Evolutionary conservation across 305 asterid genomes (phyloP).

Genomic region (Fraxinus greggii): DNA sequence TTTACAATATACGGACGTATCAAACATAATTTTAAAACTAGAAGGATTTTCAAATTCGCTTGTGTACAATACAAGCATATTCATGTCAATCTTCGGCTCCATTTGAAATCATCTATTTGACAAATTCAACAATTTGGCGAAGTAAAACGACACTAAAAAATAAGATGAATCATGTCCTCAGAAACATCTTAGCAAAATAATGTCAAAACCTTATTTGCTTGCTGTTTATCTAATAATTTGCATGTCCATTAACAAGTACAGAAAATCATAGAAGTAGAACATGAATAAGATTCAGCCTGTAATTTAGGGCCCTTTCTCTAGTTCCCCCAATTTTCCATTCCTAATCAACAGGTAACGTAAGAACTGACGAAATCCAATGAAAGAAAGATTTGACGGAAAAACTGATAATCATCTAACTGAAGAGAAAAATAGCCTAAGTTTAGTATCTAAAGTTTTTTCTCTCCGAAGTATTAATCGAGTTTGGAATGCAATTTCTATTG

Average conservation of each 20-base stretch:
- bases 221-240: neutral
- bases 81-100: neutral
- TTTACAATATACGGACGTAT: neutral
- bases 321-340: neutral
- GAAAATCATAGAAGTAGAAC: neutral
- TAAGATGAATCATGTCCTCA: neutral
- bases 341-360: neutral
- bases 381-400: neutral
- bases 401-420: neutral
- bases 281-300: neutral
- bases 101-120: neutral
- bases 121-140: neutral
- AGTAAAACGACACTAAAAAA: neutral
- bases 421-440: neutral
- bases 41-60: too few species aligned
- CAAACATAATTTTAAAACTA: neutral
- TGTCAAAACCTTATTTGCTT: neutral
- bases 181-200: neutral
- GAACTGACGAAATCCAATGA: neutral
- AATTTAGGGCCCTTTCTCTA: neutral
- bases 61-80: too few species aligned
- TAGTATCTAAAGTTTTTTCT: neutral
- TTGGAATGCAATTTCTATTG: neutral
- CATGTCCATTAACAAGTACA: neutral
- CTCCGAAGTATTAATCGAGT: neutral